Evolutionary conservation across 768 basidiomycete genomes (phyloP).

Genomic region (Kockovaella imperatae): DNA sequence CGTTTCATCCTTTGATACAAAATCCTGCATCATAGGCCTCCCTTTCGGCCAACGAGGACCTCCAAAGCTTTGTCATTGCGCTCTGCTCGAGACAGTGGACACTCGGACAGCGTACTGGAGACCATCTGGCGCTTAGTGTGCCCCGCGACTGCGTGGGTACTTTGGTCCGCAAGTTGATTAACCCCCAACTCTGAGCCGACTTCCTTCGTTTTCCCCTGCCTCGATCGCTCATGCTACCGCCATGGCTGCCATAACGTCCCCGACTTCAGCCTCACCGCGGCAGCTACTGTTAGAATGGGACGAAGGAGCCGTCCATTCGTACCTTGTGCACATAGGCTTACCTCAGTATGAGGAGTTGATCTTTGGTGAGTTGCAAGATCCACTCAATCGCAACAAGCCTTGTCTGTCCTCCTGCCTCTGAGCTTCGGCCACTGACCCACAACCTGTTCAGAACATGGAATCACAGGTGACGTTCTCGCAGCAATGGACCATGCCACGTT

Average conservation of each 20-base stretch:
- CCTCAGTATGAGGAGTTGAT: constrained; percentile 78
- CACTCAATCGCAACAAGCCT: constrained; percentile 7
- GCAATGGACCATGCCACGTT: constrained; percentile 75
- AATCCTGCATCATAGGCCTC: no score
- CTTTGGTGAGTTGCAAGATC: constrained; percentile 52
- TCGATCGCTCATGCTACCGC: neutral
- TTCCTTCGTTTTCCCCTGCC: neutral
- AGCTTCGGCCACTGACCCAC: neutral
- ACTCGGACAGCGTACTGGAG: no score
- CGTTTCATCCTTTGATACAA: no score
- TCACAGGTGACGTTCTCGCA: constrained; percentile 82
- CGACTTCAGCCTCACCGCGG: constrained; percentile 19
- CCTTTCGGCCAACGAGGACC: no score
- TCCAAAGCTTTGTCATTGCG: no score
- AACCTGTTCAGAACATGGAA: constrained; percentile 80
- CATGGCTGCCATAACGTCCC: constrained; percentile 16
- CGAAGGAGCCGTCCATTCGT: constrained; percentile 58
- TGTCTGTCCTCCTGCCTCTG: neutral
- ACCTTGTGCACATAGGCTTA: constrained; percentile 68
- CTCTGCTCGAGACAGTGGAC: no score
- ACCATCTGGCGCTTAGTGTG: no score
- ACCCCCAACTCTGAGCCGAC: neutral
- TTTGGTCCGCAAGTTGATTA: no score
- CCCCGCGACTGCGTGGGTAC: neutral
- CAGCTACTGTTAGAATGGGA: constrained; percentile 45